These are phyloP conservation scores for Cicer chorassanicum DNA, from an alignment of 306 rosid genomes.

Conservation along the genomic window DNA sequence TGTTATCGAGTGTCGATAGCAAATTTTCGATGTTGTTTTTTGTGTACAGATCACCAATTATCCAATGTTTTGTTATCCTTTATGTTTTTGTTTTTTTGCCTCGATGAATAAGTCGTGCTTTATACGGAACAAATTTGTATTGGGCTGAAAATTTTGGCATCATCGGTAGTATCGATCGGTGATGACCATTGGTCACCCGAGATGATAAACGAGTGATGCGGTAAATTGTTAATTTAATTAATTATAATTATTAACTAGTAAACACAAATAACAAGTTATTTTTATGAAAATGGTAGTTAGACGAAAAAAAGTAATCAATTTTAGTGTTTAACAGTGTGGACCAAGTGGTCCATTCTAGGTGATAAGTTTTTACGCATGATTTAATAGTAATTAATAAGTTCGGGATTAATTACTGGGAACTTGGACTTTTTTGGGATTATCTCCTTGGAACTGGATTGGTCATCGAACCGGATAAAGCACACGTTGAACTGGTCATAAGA, in stretches of 20 bases:
- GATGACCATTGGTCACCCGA: background rate
- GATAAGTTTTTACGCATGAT: background rate
- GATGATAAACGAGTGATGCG: background rate
- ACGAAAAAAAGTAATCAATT: background rate
- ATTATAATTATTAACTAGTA: background rate
- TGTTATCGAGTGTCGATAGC: constrained; percentile 38
- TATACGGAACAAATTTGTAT: background rate
- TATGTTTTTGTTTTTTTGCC: constrained; percentile 35
- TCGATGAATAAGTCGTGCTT: background rate
- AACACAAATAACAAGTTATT: background rate
- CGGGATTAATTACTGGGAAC: background rate
- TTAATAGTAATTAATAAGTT: background rate
- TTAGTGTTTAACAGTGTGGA: background rate
- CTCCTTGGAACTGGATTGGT: too few species aligned
- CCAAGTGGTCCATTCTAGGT: background rate
- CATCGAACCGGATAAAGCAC: too few species aligned
- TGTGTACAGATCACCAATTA: constrained; percentile 48
- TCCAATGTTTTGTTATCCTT: constrained; percentile 29
- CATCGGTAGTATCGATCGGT: background rate
- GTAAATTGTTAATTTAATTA: background rate
- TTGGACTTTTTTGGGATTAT: background rate
- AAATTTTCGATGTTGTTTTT: constrained; percentile 1
- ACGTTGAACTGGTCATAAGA: too few species aligned
- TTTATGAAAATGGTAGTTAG: background rate
- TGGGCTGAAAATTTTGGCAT: background rate